Evolutionary conservation across 345 rosid species (phyloP).

Genomic region (Populus nigra): DNA sequence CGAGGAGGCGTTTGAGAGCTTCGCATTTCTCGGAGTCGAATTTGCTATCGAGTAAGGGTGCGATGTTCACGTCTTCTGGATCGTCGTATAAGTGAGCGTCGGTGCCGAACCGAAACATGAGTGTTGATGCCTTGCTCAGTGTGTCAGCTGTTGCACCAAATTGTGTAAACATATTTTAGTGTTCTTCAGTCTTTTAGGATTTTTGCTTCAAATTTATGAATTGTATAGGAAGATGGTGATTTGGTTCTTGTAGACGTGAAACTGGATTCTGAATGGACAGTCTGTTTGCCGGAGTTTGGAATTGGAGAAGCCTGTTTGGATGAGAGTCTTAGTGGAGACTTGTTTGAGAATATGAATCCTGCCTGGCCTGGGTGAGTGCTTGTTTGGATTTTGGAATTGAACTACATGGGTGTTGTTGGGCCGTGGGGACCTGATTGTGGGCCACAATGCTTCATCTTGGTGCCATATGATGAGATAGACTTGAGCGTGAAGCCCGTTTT

Average conservation of each 20-base stretch:
- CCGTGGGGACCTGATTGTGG: too few relatives aligned
- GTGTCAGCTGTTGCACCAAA: conserved; percentile 82
- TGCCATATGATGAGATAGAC: too few relatives aligned
- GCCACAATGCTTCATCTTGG: too few relatives aligned
- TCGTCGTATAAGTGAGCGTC: conserved; percentile 98
- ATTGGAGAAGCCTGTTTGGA: neutral
- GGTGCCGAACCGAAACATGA: conserved; percentile 82
- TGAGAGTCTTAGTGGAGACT: neutral
- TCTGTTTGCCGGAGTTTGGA: neutral
- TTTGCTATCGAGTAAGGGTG: conserved; percentile 81
- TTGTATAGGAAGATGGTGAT: neutral
- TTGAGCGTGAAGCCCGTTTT: too few relatives aligned
- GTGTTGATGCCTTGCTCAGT: conserved; percentile 85
- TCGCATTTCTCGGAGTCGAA: conserved; percentile 94
- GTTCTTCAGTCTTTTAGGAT: neutral
- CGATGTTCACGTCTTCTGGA: conserved; percentile 87
- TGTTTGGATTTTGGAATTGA: too few relatives aligned
- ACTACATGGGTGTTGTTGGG: too few relatives aligned
- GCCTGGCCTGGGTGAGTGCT: too few relatives aligned
- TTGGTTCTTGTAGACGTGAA: neutral
- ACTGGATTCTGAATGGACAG: neutral
- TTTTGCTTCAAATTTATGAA: neutral
- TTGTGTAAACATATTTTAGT: conserved; percentile 50
- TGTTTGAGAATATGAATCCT: neutral
- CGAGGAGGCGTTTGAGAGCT: conserved; percentile 94